These are phyloP conservation scores for Fulvia fulva DNA, from an alignment of 2,329 filamentous ascomycete genomes.

Conservation along the genomic window DNA sequence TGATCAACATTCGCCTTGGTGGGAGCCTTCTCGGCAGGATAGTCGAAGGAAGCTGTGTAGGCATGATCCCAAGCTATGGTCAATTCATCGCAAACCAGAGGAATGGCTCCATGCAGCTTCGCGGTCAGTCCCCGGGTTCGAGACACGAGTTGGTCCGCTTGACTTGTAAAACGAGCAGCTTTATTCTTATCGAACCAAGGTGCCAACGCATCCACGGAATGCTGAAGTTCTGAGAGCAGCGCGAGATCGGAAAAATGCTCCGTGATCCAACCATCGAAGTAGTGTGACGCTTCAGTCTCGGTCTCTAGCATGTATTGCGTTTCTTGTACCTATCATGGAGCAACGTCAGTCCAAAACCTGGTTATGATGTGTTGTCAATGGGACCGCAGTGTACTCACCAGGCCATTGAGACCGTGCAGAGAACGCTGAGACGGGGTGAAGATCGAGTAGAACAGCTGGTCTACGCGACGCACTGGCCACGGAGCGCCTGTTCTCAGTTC, in stretches of 20 bases:
- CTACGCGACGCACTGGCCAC: slow-evolving; percentile 10
- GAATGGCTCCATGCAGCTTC: slow-evolving; percentile 7
- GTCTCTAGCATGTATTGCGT: slow-evolving; percentile 25
- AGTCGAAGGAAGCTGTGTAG: slow-evolving; percentile 37
- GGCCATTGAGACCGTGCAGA: slow-evolving; percentile 13
- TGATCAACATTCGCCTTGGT: slow-evolving; percentile 44
- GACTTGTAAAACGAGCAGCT: slow-evolving; percentile 4
- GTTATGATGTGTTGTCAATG: background rate
- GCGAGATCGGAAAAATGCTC: slow-evolving; percentile 28
- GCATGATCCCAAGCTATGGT: background rate
- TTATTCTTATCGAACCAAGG: slow-evolving; percentile 16
- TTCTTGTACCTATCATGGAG: background rate
- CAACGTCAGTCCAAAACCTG: background rate
- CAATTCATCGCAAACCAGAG: background rate
- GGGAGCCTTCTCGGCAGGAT: slow-evolving; percentile 47
- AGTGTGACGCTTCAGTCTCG: slow-evolving; percentile 20
- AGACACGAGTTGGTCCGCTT: background rate
- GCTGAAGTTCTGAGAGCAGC: slow-evolving; percentile 22
- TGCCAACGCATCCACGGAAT: slow-evolving; percentile 10
- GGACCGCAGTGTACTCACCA: background rate
- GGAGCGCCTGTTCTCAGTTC: slow-evolving; percentile 3
- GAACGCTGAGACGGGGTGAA: slow-evolving; percentile 24
- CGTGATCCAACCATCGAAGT: slow-evolving; percentile 25
- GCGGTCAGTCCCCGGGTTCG: background rate
- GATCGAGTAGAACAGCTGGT: slow-evolving; percentile 25